These are phyloP conservation scores for Chlorella sp. DNA, from an alignment of 139 green algal genomes.

Conservation along the genomic window DNA sequence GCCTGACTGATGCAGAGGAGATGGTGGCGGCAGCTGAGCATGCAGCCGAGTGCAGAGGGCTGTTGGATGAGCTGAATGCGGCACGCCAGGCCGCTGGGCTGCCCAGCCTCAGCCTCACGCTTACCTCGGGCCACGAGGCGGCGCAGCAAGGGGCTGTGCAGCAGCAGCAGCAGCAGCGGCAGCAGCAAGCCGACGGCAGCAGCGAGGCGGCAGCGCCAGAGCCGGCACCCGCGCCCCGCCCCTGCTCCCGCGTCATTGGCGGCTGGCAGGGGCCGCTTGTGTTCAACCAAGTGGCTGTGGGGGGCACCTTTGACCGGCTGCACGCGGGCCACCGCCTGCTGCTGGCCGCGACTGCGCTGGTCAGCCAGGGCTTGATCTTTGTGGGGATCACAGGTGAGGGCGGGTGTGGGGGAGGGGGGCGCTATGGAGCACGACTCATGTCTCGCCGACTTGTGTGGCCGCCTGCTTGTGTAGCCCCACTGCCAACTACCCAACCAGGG, in stretches of 20 bases:
- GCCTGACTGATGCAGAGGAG: slow-evolving; percentile 21
- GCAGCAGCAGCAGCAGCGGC: slow-evolving; percentile 6
- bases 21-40: slow-evolving; percentile 35
- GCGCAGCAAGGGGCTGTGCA: slow-evolving; percentile 33
- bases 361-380: slow-evolving; percentile 60
- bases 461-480: too few relatives aligned
- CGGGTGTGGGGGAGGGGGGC: background rate
- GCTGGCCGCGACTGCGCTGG: slow-evolving; percentile 79
- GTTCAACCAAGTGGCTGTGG: slow-evolving; percentile 73
- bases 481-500: too few relatives aligned
- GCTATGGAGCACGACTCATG: too few relatives aligned
- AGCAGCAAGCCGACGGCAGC: background rate
- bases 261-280: slow-evolving; percentile 46
- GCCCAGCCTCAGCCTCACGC: slow-evolving; percentile 27
- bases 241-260: slow-evolving; percentile 27
- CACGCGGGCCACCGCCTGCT: slow-evolving; percentile 93
- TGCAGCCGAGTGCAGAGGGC: background rate
- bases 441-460: too few relatives aligned
- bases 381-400: slow-evolving; percentile 81
- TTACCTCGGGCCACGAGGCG: background rate
- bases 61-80: slow-evolving; percentile 32
- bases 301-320: slow-evolving; percentile 94
- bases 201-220: slow-evolving; percentile 10
- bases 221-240: background rate
- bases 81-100: background rate